A percentile compares a stretch with the other conserved stretches of the same genome.
Conservation (phyloP, 768 basidiomycete species). For the Pleurotus tuber-regium region DNA sequence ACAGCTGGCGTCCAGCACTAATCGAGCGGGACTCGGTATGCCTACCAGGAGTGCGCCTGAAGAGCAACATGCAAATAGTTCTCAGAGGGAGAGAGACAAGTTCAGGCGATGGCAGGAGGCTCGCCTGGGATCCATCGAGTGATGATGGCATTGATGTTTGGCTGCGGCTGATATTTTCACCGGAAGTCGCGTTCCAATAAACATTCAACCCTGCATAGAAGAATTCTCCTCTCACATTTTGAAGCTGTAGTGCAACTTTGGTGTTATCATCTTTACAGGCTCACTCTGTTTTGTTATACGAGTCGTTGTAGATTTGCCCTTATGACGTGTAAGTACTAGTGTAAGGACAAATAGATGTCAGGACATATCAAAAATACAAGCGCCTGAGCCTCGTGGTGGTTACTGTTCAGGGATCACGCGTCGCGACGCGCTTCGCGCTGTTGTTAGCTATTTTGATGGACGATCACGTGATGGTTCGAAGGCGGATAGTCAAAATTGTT, state of each 20-base stretch:
- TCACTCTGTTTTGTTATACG: no score
- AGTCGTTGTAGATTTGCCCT: no score
- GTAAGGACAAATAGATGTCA: no score
- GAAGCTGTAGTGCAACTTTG: no score
- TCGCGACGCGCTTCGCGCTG: conserved; percentile 12
- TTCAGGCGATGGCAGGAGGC: conserved; percentile 36
- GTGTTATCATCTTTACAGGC: no score
- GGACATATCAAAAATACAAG: neutral
- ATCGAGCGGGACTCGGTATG: conserved; percentile 59
- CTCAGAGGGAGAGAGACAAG: conserved; percentile 36
- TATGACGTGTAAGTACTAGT: no score
- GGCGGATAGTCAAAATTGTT: conserved; percentile 17
- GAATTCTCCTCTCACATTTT: neutral
- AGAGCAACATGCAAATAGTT: conserved; percentile 27
- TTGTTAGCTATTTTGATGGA: conserved; percentile 10
- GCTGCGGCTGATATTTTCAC: neutral
- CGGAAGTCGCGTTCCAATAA: neutral
- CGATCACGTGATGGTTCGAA: conserved; percentile 21
- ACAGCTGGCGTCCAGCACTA: conserved; percentile 37
- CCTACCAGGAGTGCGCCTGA: conserved; percentile 20
- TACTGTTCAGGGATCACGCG: conserved; percentile 3
- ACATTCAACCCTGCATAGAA: neutral
- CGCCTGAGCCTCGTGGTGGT: conserved; percentile 2
- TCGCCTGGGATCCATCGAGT: conserved; percentile 2
- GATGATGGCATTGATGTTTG: no score